phyloP scores from a whole-genome alignment of 805 yeast genomes.

The Ogataea methanolica region DNA sequence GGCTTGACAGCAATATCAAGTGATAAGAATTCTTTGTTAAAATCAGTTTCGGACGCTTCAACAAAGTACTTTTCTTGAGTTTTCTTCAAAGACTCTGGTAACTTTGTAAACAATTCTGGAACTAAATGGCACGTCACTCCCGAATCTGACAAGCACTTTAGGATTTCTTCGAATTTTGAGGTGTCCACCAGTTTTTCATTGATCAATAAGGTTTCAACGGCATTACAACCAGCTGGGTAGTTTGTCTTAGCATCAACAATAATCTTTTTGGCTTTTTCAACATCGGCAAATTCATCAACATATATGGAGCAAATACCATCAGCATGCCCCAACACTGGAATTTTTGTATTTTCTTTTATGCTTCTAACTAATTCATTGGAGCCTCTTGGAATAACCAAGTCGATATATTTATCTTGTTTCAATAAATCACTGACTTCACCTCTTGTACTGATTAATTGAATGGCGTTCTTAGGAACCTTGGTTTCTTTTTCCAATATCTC shows the following conservation, averaged over 20 bases:
- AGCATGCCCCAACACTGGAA: conserved; percentile 98
- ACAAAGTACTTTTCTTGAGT: conserved; percentile 28
- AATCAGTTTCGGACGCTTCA: conserved; percentile 61
- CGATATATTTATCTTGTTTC: conserved; percentile 83
- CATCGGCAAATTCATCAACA: conserved; percentile 72
- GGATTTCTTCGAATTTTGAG: conserved; percentile 12
- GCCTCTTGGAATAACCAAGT: conserved; percentile 97
- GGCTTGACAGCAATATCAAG: conserved; percentile 74
- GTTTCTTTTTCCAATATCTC: conserved; percentile 52
- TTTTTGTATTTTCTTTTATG: conserved; percentile 84
- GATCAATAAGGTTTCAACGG: conserved; percentile 81
- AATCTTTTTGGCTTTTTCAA: conserved; percentile 70
- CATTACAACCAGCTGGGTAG: conserved; percentile 99
- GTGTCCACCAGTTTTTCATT: conserved; percentile 36
- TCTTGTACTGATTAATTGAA: conserved; percentile 85
- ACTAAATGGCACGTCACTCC: conserved; percentile 75
- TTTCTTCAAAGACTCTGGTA: conserved; percentile 13
- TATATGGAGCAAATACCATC: conserved; percentile 94
- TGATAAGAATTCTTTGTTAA: conserved; percentile 78
- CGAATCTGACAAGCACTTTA: conserved; percentile 44
- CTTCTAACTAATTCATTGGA: conserved; percentile 84
- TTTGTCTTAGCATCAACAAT: conserved; percentile 87
- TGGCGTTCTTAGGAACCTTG: conserved; percentile 71
- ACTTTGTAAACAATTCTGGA: conserved; percentile 38
- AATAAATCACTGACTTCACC: conserved; percentile 84